Base-by-base conservation (phyloP, 2,329 filamentous ascomycete genomes). In the Diaporthe ilicicola region DNA sequence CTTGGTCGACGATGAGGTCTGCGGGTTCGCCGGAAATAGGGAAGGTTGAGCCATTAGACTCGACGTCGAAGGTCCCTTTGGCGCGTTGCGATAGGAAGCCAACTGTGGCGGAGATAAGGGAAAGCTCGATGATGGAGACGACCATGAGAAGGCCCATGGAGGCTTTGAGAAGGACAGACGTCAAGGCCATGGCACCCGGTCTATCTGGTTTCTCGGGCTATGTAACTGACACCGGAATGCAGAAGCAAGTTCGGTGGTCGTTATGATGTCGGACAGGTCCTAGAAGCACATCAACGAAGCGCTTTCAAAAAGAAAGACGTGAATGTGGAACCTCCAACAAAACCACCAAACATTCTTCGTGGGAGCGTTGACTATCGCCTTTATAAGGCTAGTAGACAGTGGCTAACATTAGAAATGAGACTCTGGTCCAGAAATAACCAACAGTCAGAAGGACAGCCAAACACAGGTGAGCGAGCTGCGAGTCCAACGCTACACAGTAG, bases 71-170 rank as follows among this genome's bases (percentile, higher is more conserved):
- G 19, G 75, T 74, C 15, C 75, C 75, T 51, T 74, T 74, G 46
- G 77, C 80, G 22, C 74, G 77, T 29, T 71, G 70, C 70, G 82
- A 79, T 4, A 85, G 74, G 76, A 79, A 85, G 19, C 76, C 75
- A 42, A 83, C 80, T 73, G 79, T 83, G 73, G 77, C 78, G 59
- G 79, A 80, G 64, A 84, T 76, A 42, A 84, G 78, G 48, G 78
- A 76, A 27, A 84, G 72, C 72, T 83, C 81, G 73, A 85, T 78
- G 66, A 79, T 75, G 15, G 81, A 79, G 68, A 82, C 80, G 50
- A 81, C 73, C 70, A 79, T 75, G 24, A 84, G 77, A 10, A 84
- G 71, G 39, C 75, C 75, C 17, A 83, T 71, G 32, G 76, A 73
- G 51, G 77, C 62, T 22, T 70, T 73, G 50, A 79, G 73, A 8